Base-by-base conservation (phyloP, 768 basidiomycete genomes). In the Chalciporus piperatus region DNA sequence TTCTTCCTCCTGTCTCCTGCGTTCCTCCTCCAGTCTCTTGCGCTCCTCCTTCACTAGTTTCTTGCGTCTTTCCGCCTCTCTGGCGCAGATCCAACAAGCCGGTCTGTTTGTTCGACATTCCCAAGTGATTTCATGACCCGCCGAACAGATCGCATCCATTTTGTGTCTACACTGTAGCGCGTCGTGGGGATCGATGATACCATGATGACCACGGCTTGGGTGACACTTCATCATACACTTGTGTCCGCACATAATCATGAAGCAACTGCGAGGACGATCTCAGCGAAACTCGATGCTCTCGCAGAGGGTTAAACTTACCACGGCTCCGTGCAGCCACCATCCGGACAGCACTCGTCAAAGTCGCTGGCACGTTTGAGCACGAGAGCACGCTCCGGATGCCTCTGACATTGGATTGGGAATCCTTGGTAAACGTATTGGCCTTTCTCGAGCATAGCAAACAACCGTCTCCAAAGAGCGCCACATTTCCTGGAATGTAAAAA, bases 171-270 rank as follows among this genome's bases (percentile, higher is more conserved):
- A 87, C 0, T 51, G 50, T 71, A 81, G 76, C 1, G 27, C 32
- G n/a, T 47, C 45, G 19, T 64, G 63, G 1, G 41, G 51, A 10
- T 51, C 41, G 2, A 19, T n/a, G 9, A 45, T 30, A n/a, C 32
- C 58, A 79, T n/a, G n/a, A 75, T 32, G 10, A 76, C 76, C 55
- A 81, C 75, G 50, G 57, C 4, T 47, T 51, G 76, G 76, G 61
- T 88, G 85, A 50, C 85, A 87, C 62, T 76, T 84, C 0, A 75
- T 79, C 2, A 75, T 72, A 53, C 86, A 88, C 2, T 19, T 25
- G 58, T 88, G 85, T 9, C 59, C 59, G 23, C 59, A 60, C 0
- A 27, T 4, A 9, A 60, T 50, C 4, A 6, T 40, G 23, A 47
- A 51, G 9, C 59, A 53, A 2, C 60, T 56, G 27, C 1, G 19